These are phyloP conservation scores for Arbutus unedo DNA, from an alignment of 148 eudicot genomes.

Conservation along the genomic window DNA sequence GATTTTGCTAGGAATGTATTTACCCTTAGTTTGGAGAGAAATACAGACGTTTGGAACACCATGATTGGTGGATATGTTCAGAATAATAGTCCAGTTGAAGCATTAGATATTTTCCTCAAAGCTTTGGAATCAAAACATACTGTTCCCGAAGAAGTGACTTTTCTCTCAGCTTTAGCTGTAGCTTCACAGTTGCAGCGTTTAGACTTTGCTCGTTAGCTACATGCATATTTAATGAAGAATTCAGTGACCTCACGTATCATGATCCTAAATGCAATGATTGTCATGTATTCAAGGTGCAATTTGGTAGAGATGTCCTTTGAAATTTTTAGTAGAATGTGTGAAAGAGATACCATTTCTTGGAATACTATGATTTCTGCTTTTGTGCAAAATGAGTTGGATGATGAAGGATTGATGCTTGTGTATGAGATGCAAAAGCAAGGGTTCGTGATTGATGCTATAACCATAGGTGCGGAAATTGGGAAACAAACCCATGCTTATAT, in stretches of 20 bases:
- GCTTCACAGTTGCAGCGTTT: conserved; percentile 76
- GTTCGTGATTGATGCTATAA: conserved; percentile 59
- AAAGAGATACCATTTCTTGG: conserved; percentile 85
- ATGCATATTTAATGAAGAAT: conserved; percentile 61
- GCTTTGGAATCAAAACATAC: conserved; percentile 44
- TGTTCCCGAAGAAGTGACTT: conserved; percentile 58
- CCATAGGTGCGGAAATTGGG: conserved; percentile 62
- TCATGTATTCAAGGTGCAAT: conserved; percentile 84
- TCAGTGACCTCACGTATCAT: conserved; percentile 30
- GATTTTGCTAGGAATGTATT: conserved; percentile 60
- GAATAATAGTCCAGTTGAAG: conserved; percentile 53
- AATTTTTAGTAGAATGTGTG: conserved; percentile 64
- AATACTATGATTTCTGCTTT: conserved; percentile 78
- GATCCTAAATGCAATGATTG: conserved; percentile 60
- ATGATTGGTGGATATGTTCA: conserved; percentile 86
- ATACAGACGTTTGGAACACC: conserved; percentile 90
- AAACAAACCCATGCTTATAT: conserved; percentile 81
- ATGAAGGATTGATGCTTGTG: conserved; percentile 82
- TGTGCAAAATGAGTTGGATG: conserved; percentile 67
- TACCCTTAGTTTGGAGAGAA: conserved; percentile 57
- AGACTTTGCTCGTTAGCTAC: conserved; percentile 55
- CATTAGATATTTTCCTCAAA: conserved; percentile 55
- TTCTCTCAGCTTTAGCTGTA: conserved; percentile 61
- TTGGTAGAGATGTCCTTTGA: conserved; percentile 52
- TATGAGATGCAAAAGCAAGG: conserved; percentile 85